These are phyloP conservation scores for Botrytis tulipae DNA, from an alignment of 2,329 filamentous ascomycete genomes.

Conservation along the genomic window DNA sequence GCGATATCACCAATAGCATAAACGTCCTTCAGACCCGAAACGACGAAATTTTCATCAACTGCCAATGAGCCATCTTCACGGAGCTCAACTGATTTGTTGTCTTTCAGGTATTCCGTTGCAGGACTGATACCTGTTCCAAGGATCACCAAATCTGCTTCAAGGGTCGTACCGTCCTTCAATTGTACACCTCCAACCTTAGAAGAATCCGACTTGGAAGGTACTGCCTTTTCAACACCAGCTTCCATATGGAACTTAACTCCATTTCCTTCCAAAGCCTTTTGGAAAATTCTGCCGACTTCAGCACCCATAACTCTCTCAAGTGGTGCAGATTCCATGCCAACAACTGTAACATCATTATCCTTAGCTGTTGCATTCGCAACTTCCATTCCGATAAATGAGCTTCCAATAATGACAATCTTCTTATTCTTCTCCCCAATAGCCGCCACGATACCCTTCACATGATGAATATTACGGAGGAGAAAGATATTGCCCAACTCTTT, in stretches of 20 bases:
- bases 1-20: slow-evolving; percentile 96
- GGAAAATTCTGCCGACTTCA: slow-evolving; percentile 77
- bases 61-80: slow-evolving; percentile 82
- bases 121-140: slow-evolving; percentile 87
- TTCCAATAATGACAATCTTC: slow-evolving; percentile 89
- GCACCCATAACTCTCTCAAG: slow-evolving; percentile 83
- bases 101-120: slow-evolving; percentile 76
- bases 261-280: slow-evolving; percentile 74
- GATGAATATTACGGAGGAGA: slow-evolving; percentile 71
- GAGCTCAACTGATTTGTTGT: slow-evolving; percentile 67
- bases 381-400: slow-evolving; percentile 98
- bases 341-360: slow-evolving; percentile 78
- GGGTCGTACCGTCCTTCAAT: slow-evolving; percentile 79
- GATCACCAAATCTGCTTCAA: slow-evolving; percentile 87
- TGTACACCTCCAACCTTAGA: slow-evolving; percentile 75
- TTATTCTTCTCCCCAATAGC: slow-evolving; percentile 82
- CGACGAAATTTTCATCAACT: slow-evolving; percentile 76
- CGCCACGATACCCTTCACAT: slow-evolving; percentile 72
- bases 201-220: slow-evolving; percentile 64
- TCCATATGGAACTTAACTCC: slow-evolving; percentile 86
- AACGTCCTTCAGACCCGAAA: slow-evolving; percentile 74
- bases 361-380: slow-evolving; percentile 79
- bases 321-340: slow-evolving; percentile 85
- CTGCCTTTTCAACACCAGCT: slow-evolving; percentile 79
- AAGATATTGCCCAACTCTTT: slow-evolving; percentile 87